phyloP scores from a whole-genome alignment of 345 rosid genomes.

The Populus pruinosa region DNA sequence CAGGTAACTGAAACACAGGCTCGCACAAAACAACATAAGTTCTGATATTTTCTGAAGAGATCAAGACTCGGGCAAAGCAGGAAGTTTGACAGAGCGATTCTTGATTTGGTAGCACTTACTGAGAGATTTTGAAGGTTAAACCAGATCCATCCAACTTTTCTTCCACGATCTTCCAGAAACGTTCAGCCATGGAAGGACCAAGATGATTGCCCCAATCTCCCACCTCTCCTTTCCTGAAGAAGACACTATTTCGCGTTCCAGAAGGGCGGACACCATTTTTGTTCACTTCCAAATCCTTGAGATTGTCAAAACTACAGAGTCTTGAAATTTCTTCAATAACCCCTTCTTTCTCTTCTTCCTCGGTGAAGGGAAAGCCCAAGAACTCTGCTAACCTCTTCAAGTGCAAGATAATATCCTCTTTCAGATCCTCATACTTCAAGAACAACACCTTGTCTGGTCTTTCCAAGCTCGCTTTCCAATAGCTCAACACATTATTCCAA shows the following conservation, averaged over 20 bases:
- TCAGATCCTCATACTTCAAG: conserved; percentile 39
- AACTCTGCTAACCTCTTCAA: conserved; percentile 22
- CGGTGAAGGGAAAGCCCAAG: conserved; percentile 8
- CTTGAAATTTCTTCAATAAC: background rate
- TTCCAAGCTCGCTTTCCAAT: conserved; percentile 32
- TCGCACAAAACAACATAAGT: no score
- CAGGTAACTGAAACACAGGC: no score
- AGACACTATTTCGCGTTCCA: background rate
- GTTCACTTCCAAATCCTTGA: conserved; percentile 20
- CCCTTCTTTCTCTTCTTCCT: conserved; percentile 13
- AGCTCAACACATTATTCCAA: conserved; percentile 33
- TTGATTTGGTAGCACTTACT: background rate
- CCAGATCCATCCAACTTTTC: conserved; percentile 47
- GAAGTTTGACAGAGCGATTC: no score
- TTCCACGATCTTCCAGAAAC: conserved; percentile 23
- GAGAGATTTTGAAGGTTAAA: conserved; percentile 35
- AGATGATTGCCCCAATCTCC: conserved; percentile 19
- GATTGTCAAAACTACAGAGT: conserved; percentile 19
- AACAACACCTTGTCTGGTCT: conserved; percentile 25
- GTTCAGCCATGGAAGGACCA: conserved; percentile 15
- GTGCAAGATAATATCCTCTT: conserved; percentile 12
- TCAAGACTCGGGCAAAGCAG: no score
- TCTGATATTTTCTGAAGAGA: no score
- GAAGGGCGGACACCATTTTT: background rate
- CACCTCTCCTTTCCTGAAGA: conserved; percentile 18